Percentiles rank a stretch among this genome's conserved stretches.
phyloP scores from a whole-genome alignment of 2,329 filamentous ascomycete genomes.

The Curvularia spicifera region DNA sequence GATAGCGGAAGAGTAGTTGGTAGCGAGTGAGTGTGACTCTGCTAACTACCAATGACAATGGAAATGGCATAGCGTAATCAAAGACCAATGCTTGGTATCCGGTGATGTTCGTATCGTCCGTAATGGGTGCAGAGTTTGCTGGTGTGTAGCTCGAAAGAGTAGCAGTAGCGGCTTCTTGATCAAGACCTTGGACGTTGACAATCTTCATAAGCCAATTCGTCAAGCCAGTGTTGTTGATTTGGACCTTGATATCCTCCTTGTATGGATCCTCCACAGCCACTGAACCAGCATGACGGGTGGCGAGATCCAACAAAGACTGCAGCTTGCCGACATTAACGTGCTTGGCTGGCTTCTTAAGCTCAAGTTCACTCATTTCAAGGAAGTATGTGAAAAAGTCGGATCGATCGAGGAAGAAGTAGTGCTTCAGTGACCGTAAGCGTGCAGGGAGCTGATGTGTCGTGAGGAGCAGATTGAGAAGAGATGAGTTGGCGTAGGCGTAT shows the following conservation, averaged over 20 bases:
- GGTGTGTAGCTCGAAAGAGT: slow-evolving; percentile 74
- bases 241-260: slow-evolving; percentile 97
- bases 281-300: slow-evolving; percentile 93
- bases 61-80: slow-evolving; percentile 93
- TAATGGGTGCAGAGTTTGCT: slow-evolving; percentile 60
- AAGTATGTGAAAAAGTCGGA: slow-evolving; percentile 99
- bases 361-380: slow-evolving; percentile 86
- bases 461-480: slow-evolving; percentile 85
- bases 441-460: slow-evolving; percentile 91
- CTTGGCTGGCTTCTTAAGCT: slow-evolving; percentile 87
- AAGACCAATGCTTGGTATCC: slow-evolving; percentile 94
- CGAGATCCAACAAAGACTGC: slow-evolving; percentile 93
- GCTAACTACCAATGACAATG: slow-evolving; percentile 92
- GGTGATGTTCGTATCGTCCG: slow-evolving; percentile 83
- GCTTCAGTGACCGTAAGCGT: slow-evolving; percentile 87
- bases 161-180: slow-evolving; percentile 73
- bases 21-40: slow-evolving; percentile 97
- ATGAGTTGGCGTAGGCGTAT: slow-evolving; percentile 94
- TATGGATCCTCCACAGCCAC: slow-evolving; percentile 94
- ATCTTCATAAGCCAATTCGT: slow-evolving; percentile 95
- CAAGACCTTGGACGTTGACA: slow-evolving; percentile 94
- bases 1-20: slow-evolving; percentile 92
- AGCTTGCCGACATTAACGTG: slow-evolving; percentile 90
- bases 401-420: slow-evolving; percentile 98
- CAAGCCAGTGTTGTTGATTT: slow-evolving; percentile 93